Percentiles rank a stretch among this genome's conserved stretches.
Evolutionary conservation across 108 stramenopile genomes (phyloP).

Genomic region (Pseudonitzschia multiseries): DNA sequence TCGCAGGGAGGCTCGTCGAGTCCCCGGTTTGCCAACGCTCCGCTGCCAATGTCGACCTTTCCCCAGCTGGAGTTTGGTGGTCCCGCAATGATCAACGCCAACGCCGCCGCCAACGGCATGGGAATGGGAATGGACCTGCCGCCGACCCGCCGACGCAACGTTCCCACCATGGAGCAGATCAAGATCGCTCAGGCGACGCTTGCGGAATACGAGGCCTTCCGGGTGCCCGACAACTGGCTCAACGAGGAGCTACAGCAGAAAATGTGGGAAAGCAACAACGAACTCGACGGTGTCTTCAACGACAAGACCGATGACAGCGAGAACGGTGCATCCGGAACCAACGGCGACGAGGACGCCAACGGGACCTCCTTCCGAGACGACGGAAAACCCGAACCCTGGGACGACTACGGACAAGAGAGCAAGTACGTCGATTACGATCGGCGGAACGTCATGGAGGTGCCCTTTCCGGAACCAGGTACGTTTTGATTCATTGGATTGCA

Average conservation of each 20-base stretch:
- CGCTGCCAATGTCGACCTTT: conserved; percentile 4
- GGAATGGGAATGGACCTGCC: neutral
- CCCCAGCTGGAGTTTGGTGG: neutral
- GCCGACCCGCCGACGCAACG: neutral
- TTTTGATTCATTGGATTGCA: neutral
- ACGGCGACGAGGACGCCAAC: conserved; percentile 20
- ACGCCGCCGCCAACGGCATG: neutral
- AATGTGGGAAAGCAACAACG: conserved; percentile 31
- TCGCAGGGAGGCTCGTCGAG: neutral
- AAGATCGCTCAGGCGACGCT: conserved; percentile 64
- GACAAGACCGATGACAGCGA: neutral
- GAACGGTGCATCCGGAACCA: conserved; percentile 12
- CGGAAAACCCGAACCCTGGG: conserved; percentile 68
- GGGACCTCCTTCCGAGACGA: conserved; percentile 21
- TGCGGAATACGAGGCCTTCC: conserved; percentile 49
- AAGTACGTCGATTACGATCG: conserved; percentile 17
- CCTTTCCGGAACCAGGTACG: conserved; percentile 22
- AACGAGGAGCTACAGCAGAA: conserved; percentile 50
- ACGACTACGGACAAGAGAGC: conserved; percentile 45
- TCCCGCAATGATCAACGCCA: neutral
- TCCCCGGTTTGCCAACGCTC: neutral
- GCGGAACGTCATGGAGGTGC: conserved; percentile 11
- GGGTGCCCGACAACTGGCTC: conserved; percentile 72
- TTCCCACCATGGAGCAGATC: conserved; percentile 32
- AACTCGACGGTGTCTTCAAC: conserved; percentile 17